phyloP scores from a whole-genome alignment of 2,329 filamentous ascomycete species.

The Aspergillus quadricinctus region DNA sequence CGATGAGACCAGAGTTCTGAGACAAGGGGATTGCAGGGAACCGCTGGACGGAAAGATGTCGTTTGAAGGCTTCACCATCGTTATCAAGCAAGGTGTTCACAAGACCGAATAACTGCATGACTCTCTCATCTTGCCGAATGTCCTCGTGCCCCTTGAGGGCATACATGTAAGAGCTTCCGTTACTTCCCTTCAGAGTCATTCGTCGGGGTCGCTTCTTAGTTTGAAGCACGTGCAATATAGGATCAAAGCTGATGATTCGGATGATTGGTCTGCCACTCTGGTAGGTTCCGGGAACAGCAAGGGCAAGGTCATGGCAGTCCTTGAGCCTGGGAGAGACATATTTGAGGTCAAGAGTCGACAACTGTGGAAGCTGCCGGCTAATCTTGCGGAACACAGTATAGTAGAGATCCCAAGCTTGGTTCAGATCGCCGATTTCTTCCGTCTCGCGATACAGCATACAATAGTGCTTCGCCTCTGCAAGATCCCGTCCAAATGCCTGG shows the following conservation, averaged over 20 bases:
- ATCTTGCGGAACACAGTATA: conserved; percentile 98
- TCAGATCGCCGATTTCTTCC: conserved; percentile 88
- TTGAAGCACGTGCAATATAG: conserved; percentile 84
- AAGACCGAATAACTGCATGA: conserved; percentile 98
- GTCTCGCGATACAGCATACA: conserved; percentile 86
- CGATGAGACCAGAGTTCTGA: conserved; percentile 89
- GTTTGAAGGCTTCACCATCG: conserved; percentile 94
- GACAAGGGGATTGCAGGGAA: conserved; percentile 97
- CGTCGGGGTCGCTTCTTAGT: conserved; percentile 95
- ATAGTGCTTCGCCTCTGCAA: conserved; percentile 93
- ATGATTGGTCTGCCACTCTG: conserved; percentile 74
- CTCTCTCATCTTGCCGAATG: conserved; percentile 96
- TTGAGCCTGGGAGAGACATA: conserved; percentile 96
- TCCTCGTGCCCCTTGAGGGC: conserved; percentile 98
- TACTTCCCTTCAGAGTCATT: conserved; percentile 80
- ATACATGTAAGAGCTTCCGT: conserved; percentile 83
- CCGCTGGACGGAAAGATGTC: conserved; percentile 91
- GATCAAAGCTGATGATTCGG: conserved; percentile 82
- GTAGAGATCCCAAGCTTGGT: conserved; percentile 98
- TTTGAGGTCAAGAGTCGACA: conserved; percentile 87
- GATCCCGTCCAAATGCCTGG: conserved; percentile 91
- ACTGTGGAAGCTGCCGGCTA: conserved; percentile 82
- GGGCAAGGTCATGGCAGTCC: conserved; percentile 75
- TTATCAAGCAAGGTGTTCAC: conserved; percentile 93
- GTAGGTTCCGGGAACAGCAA: conserved; percentile 96